A percentile compares a stretch with the other conserved stretches of the same genome.
Conservation (phyloP, 805 yeast species). For the Zygosaccharomyces gambellarensis region DNA sequence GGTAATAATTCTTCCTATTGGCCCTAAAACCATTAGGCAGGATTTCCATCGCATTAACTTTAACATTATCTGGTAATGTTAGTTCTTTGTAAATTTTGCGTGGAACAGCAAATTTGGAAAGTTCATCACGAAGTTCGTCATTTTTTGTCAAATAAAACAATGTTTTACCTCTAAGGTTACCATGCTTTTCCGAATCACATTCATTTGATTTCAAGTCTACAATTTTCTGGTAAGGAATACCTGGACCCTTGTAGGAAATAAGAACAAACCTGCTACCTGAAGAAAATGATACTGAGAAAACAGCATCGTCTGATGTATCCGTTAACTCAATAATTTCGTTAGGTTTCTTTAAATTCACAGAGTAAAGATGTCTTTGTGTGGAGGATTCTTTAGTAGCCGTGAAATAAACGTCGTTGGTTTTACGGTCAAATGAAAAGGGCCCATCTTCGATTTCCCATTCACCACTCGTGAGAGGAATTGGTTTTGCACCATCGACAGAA, state of each 20-base stretch:
- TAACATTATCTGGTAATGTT: conserved; percentile 45
- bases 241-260: conserved; percentile 73
- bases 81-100: conserved; percentile 47
- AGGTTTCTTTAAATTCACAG: conserved; percentile 50
- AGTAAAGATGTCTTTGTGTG: conserved; percentile 77
- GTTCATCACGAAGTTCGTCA: conserved; percentile 37
- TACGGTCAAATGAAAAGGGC: conserved; percentile 55
- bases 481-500: conserved; percentile 56
- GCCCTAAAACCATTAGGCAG: conserved; percentile 69
- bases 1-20: conserved; percentile 51
- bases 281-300: conserved; percentile 70
- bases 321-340: conserved; percentile 42
- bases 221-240: conserved; percentile 71
- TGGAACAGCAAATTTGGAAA: conserved; percentile 55
- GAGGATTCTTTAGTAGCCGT: conserved; percentile 73
- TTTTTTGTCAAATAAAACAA: conserved; percentile 36
- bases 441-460: conserved; percentile 88
- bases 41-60: conserved; percentile 68
- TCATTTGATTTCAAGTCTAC: conserved; percentile 44
- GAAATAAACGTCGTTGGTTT: conserved; percentile 50
- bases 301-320: conserved; percentile 52
- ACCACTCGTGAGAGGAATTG: conserved; percentile 64
- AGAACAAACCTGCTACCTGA: conserved; percentile 70
- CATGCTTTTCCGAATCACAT: conserved; percentile 16
- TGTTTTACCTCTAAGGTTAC: conserved; percentile 29